Evolutionary conservation across 2,329 filamentous ascomycete genomes (phyloP).

Genomic region (Stenocarpella maydis): DNA sequence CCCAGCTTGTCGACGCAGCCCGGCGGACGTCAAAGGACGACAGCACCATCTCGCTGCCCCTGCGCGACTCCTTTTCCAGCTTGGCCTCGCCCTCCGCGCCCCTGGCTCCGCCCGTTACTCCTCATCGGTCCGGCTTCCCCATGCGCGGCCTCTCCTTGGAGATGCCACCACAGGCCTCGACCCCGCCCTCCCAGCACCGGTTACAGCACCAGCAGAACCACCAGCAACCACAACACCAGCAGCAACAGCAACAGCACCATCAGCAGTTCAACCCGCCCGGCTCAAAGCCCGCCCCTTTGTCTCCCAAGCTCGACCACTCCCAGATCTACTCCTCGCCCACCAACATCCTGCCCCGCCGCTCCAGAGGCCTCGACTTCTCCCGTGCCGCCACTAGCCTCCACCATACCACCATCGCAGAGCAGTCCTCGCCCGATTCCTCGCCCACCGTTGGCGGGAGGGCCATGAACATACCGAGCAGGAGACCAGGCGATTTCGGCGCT

Average conservation of each 20-base stretch:
- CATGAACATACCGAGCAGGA: conserved; percentile 67
- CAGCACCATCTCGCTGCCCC: conserved; percentile 54
- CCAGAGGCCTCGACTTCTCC: conserved; percentile 91
- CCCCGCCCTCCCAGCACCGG: conserved; percentile 37
- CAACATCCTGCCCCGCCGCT: conserved; percentile 87
- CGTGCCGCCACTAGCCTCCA: conserved; percentile 93
- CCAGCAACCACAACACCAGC: conserved; percentile 45
- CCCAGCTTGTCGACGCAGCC: conserved; percentile 63
- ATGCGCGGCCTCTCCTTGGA: conserved; percentile 74
- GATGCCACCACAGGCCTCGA: conserved; percentile 63
- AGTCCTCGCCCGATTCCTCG: conserved; percentile 88
- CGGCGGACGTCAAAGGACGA: conserved; percentile 72
- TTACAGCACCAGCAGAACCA: conserved; percentile 46
- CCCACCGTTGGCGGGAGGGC: conserved; percentile 78
- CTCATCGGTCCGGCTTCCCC: conserved; percentile 72
- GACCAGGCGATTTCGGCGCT: conserved; percentile 56
- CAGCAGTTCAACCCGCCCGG: conserved; percentile 50
- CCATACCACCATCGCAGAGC: conserved; percentile 91
- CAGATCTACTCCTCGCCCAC: conserved; percentile 83
- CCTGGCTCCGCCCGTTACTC: conserved; percentile 68
- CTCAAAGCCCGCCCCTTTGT: conserved; percentile 73
- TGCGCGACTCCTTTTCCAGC: conserved; percentile 45
- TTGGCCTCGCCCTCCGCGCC: conserved; percentile 45
- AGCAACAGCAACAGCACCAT: conserved; percentile 37
- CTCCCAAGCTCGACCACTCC: conserved; percentile 84